phyloP scores from a whole-genome alignment of 2,329 filamentous ascomycete species.

The Neopestalotiopsis rosae region DNA sequence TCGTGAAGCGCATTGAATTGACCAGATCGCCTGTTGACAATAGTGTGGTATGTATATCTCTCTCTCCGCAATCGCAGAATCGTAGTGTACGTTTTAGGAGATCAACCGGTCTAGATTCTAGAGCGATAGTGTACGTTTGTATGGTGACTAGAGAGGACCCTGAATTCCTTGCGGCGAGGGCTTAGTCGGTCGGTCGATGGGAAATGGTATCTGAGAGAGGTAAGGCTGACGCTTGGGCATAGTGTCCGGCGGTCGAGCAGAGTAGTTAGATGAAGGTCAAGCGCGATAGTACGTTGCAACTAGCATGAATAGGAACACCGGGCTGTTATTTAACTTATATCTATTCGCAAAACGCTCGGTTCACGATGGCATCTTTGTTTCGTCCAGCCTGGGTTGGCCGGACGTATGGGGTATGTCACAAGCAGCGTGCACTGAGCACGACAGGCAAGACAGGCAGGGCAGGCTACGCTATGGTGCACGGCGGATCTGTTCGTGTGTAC shows the following conservation, averaged over 20 bases:
- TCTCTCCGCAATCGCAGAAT: not conserved
- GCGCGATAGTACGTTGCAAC: not conserved
- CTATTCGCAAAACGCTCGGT: not conserved
- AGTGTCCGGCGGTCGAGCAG: not conserved
- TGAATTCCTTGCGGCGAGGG: not conserved
- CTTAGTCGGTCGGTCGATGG: not conserved
- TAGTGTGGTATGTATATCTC: not conserved
- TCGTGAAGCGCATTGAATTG: not conserved
- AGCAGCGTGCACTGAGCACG: no score
- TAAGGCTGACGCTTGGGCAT: conserved; percentile 5
- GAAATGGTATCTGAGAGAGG: not conserved
- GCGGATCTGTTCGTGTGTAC: no score
- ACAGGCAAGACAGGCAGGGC: no score
- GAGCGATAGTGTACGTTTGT: not conserved
- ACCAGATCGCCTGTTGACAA: not conserved
- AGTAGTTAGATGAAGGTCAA: not conserved
- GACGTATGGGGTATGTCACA: not conserved
- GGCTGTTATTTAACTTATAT: not conserved
- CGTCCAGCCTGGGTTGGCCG: not conserved
- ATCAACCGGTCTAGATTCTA: not conserved
- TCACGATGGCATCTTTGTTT: not conserved
- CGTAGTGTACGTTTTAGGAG: not conserved
- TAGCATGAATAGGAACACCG: not conserved
- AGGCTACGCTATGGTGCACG: no score
- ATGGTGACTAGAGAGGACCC: not conserved